These are phyloP conservation scores for Podospora pseudopauciseta DNA, from an alignment of 495 filamentous ascomycete genomes.

Conservation along the genomic window DNA sequence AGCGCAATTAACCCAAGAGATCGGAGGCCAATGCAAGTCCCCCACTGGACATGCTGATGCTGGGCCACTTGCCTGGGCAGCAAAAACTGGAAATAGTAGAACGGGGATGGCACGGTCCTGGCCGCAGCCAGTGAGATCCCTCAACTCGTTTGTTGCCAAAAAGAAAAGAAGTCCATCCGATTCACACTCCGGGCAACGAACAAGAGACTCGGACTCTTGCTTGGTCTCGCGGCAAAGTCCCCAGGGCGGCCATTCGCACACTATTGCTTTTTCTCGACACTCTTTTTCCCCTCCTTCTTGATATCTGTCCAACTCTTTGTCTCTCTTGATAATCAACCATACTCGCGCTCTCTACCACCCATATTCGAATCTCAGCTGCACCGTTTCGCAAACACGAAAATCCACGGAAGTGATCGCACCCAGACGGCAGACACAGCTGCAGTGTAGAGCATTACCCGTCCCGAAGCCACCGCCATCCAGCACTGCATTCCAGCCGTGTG, in stretches of 20 bases:
- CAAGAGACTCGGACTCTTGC: conserved; percentile 3
- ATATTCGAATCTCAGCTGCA: background rate
- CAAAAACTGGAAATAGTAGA: conserved; percentile 1
- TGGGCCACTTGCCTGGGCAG: conserved; percentile 1
- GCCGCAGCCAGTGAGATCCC: conserved; percentile 3
- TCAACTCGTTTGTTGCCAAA: background rate
- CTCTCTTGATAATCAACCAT: background rate
- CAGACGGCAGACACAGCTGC: background rate
- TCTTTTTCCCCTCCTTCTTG: conserved; percentile 9
- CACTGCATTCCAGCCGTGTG: conserved; percentile 9
- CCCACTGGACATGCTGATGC: conserved; percentile 6
- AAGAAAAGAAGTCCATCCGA: background rate
- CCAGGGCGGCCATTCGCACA: background rate
- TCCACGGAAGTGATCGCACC: background rate
- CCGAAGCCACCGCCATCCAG: background rate
- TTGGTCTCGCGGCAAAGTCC: conserved; percentile 4
- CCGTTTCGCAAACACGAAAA: background rate
- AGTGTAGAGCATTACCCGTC: background rate
- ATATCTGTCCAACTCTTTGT: background rate
- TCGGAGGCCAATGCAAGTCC: conserved; percentile 9
- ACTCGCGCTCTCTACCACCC: background rate
- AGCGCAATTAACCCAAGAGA: conserved; percentile 13
- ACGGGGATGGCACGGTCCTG: conserved; percentile 8
- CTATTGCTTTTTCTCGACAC: conserved; percentile 17
- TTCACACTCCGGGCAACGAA: background rate